Evolutionary conservation across 768 basidiomycete genomes (phyloP).

Genomic region (Candolleomyces aberdarensis): DNA sequence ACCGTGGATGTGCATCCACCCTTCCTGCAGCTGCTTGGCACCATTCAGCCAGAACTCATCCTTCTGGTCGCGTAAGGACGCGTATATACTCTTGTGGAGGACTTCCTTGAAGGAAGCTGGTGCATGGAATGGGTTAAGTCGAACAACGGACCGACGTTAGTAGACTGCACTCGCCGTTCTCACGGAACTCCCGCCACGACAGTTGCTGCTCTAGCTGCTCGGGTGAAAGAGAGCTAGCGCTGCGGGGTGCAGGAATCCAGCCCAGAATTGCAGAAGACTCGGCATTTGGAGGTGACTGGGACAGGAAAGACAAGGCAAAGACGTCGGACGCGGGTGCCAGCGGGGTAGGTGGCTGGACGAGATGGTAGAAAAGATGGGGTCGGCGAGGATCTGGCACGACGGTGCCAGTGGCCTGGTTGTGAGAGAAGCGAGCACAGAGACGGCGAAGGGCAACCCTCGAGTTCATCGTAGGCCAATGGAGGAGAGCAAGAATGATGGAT

Average conservation of each 20-base stretch:
- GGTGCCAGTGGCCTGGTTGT: background rate
- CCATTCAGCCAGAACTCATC: conserved; percentile 67
- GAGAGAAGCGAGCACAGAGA: background rate
- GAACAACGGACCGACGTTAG: background rate
- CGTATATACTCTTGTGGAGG: conserved; percentile 57
- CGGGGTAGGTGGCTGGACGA: conserved; percentile 49
- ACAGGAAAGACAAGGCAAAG: conserved; percentile 66
- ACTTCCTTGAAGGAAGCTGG: conserved; percentile 58
- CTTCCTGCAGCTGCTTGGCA: conserved; percentile 61
- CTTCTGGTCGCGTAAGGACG: conserved; percentile 49
- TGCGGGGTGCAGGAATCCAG: conserved; percentile 57
- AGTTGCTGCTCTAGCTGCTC: conserved; percentile 6
- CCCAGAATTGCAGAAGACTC: conserved; percentile 59
- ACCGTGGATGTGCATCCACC: conserved; percentile 89
- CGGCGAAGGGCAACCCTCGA: background rate
- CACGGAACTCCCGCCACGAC: conserved; percentile 67
- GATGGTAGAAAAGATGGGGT: conserved; percentile 70
- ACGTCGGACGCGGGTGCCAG: conserved; percentile 42
- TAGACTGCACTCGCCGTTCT: conserved; percentile 53
- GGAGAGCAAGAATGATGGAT: background rate
- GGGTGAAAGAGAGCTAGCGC: background rate
- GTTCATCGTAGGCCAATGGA: background rate
- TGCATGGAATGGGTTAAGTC: background rate
- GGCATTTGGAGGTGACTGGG: conserved; percentile 37
- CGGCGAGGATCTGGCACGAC: conserved; percentile 55